Percentiles rank a stretch among this genome's conserved stretches.
Conservation (phyloP, 2,329 filamentous ascomycete genomes). For the Claviceps arundinis region DNA sequence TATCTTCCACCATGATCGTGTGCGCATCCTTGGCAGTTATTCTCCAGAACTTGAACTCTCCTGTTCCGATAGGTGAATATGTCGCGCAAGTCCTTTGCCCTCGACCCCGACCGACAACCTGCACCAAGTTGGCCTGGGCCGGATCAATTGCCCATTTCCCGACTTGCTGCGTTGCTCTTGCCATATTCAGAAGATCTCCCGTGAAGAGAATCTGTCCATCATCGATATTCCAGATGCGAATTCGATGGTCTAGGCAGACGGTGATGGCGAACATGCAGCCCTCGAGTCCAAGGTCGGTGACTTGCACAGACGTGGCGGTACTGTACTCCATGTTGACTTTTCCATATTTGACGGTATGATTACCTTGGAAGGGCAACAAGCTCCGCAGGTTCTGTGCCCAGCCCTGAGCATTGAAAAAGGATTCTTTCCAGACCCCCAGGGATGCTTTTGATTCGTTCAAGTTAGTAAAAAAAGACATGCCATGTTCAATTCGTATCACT, state of each 20-base stretch:
- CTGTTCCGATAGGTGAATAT: slow-evolving; percentile 75
- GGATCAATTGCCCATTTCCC: slow-evolving; percentile 70
- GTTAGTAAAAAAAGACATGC: background rate
- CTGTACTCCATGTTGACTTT: slow-evolving; percentile 53
- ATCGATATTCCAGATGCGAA: slow-evolving; percentile 82
- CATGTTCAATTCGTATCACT: slow-evolving; percentile 11
- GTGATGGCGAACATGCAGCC: slow-evolving; percentile 52
- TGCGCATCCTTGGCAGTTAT: slow-evolving; percentile 53
- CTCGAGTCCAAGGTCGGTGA: slow-evolving; percentile 37
- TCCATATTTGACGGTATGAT: slow-evolving; percentile 49
- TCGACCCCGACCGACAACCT: slow-evolving; percentile 47
- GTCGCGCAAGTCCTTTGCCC: slow-evolving; percentile 54
- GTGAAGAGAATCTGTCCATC: slow-evolving; percentile 65
- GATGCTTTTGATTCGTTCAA: slow-evolving; percentile 11
- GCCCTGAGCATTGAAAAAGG: slow-evolving; percentile 58
- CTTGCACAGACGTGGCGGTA: slow-evolving; percentile 50
- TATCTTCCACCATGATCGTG: slow-evolving; percentile 52
- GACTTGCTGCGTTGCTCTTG: slow-evolving; percentile 51
- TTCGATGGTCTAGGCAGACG: slow-evolving; percentile 74
- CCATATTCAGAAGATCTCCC: slow-evolving; percentile 62
- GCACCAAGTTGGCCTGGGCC: slow-evolving; percentile 62
- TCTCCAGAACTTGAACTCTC: slow-evolving; percentile 91
- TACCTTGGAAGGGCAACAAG: slow-evolving; percentile 52
- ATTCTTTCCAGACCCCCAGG: slow-evolving; percentile 48
- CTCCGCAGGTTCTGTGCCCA: slow-evolving; percentile 56